Evolutionary conservation across 2,329 filamentous ascomycete species (phyloP), one percentile per base, ranked within the genome.

Genomic region (Dactylellina haptotyla): DNA sequence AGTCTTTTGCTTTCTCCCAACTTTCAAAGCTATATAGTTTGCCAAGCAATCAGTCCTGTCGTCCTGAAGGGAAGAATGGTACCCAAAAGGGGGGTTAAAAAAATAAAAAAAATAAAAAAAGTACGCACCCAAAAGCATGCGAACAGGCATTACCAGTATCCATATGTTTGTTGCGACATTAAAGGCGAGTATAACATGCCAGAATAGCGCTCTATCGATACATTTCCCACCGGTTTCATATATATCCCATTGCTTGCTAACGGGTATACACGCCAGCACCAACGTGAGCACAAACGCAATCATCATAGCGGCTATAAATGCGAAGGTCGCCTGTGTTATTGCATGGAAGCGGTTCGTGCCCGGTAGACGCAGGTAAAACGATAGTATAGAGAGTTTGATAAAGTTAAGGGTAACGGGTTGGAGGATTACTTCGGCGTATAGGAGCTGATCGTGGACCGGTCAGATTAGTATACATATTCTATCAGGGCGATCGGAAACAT

Each of bases 341-440:
- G 79, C 78, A 61, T 80, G 79, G 37, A 77, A 78, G 28, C 76
- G 78, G 3, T 76, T 76, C 1, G 78, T 79, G 8, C 79, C 79
- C 4, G 79, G 76, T 0, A 81, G 79, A 9, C 83, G 77, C 20
- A 81, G 78, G 48, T 82, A 80, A 25, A 82, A 78, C 46, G 82
- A 79, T 10, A 83, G 79, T 77, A 83, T 82, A 1, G 82, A 83
- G 4, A 83, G 76, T 67, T 83, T 83, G 2, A 80, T 82, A 20
- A 83, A 75, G 32, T 76, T 80, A 16, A 73, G 12, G 1, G 69
- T 73, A 20, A 73, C 28, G 4, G 69, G 69, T 23, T 73, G 69
- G 8, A 73, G 48, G 34, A 73, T 62, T 16, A 64, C 50, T 61
- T 73, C 69, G 10, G 48, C 61, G 16, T 73, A 73, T 25, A 73